A percentile compares a stretch with the other conserved stretches of the same genome.
Evolutionary conservation across 805 yeast species (phyloP).

Genomic region (Saccharomycopsis javanensis): DNA sequence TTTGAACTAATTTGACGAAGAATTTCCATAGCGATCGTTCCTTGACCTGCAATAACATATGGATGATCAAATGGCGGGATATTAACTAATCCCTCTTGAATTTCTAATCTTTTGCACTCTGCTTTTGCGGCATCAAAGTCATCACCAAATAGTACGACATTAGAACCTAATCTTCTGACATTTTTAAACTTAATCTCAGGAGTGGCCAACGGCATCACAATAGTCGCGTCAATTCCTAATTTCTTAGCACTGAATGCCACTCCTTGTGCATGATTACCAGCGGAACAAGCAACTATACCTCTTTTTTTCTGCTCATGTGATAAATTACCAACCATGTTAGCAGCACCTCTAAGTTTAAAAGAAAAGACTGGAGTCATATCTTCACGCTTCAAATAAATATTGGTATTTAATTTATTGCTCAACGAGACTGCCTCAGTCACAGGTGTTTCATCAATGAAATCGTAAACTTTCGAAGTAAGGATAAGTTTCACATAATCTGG

Average conservation of each 20-base stretch:
- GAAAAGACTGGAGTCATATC: constrained; percentile 92
- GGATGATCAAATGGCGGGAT: constrained; percentile 99
- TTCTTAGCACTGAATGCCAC: constrained; percentile 87
- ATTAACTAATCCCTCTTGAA: constrained; percentile 66
- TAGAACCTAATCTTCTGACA: constrained; percentile 86
- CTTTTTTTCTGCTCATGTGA: constrained; percentile 45
- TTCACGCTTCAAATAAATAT: constrained; percentile 77
- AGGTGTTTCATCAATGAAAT: constrained; percentile 88
- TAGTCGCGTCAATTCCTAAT: constrained; percentile 84
- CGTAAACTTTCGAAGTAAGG: constrained; percentile 87
- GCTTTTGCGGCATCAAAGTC: constrained; percentile 93
- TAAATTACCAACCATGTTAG: constrained; percentile 89
- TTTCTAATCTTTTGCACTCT: constrained; percentile 69
- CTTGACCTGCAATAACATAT: constrained; percentile 97
- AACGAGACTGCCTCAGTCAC: constrained; percentile 64
- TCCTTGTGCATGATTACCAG: constrained; percentile 99
- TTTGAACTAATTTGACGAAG: constrained; percentile 75
- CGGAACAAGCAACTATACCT: constrained; percentile 97
- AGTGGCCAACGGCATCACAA: constrained; percentile 96
- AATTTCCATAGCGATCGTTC: constrained; percentile 91
- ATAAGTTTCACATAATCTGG: constrained; percentile 94
- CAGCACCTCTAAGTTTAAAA: constrained; percentile 95
- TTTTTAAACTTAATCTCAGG: constrained; percentile 91
- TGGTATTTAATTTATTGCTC: constrained; percentile 65
- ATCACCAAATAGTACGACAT: constrained; percentile 86